Conservation (phyloP, 2,329 filamentous ascomycete genomes). For the Alternaria infectoria region DNA sequence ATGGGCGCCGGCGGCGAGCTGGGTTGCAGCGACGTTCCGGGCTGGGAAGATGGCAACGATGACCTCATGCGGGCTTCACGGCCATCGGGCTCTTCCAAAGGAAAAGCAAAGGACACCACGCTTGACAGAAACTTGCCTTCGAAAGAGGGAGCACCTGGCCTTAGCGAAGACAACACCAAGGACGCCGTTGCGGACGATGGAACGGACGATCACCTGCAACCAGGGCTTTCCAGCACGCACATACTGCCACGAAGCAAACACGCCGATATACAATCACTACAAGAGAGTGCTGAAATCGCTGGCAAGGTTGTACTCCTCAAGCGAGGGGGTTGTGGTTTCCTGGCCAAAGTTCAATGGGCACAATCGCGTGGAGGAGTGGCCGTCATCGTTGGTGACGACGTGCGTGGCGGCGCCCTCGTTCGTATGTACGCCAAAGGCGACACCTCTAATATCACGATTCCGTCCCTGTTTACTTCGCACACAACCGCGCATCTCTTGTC, state of each 20-base stretch:
- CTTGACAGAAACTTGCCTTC: not conserved
- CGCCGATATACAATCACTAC: slow-evolving; percentile 88
- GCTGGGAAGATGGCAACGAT: slow-evolving; percentile 70
- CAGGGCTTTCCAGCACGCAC: slow-evolving; percentile 29
- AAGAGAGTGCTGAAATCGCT: slow-evolving; percentile 89
- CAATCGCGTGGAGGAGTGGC: slow-evolving; percentile 88
- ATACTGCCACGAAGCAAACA: slow-evolving; percentile 56
- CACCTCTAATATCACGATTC: slow-evolving; percentile 92
- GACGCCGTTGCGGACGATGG: slow-evolving; percentile 65
- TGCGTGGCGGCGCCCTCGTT: slow-evolving; percentile 84
- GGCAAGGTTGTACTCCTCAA: slow-evolving; percentile 93
- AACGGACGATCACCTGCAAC: slow-evolving; percentile 81
- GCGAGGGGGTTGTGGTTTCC: slow-evolving; percentile 91
- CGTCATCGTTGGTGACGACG: slow-evolving; percentile 92
- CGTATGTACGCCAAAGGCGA: slow-evolving; percentile 99
- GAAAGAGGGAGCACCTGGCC: slow-evolving; percentile 4
- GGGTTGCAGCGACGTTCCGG: slow-evolving; percentile 92
- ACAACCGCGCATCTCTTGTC: slow-evolving; percentile 93
- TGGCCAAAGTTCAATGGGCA: slow-evolving; percentile 97
- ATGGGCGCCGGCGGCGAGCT: slow-evolving; percentile 79
- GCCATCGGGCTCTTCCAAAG: not conserved
- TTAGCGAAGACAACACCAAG: not conserved
- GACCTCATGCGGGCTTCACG: slow-evolving; percentile 10
- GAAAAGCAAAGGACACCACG: not conserved
- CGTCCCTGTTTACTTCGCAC: slow-evolving; percentile 91